Evolutionary conservation across 2,329 filamentous ascomycete genomes (phyloP).

Genomic region (Epichloe gansuensis): DNA sequence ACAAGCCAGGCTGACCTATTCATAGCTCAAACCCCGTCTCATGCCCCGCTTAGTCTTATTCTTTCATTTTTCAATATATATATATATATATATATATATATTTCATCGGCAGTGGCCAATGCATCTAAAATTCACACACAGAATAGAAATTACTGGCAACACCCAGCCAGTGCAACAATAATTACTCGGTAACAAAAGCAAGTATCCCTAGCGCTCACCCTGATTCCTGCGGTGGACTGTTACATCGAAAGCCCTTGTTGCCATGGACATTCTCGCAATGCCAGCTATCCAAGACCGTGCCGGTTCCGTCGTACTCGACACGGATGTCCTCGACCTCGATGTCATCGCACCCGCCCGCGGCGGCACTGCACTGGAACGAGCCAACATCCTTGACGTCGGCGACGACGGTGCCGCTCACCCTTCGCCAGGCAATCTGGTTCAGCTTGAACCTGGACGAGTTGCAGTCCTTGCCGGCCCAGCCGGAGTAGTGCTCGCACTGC

Average conservation of each 20-base stretch:
- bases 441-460: slow-evolving; percentile 22
- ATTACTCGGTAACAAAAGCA: too few species aligned
- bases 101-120: too few species aligned
- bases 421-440: slow-evolving; percentile 15
- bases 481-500: slow-evolving; percentile 25
- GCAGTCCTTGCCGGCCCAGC: slow-evolving; percentile 21
- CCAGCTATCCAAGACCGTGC: slow-evolving; percentile 12
- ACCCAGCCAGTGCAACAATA: too few species aligned
- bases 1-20: too few species aligned
- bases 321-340: slow-evolving; percentile 15
- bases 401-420: slow-evolving; percentile 18
- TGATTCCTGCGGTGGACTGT: not conserved
- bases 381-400: slow-evolving; percentile 14
- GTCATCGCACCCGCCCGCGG: slow-evolving; percentile 19
- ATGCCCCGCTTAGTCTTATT: not conserved
- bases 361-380: slow-evolving; percentile 20
- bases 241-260: slow-evolving; percentile 15
- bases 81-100: too few species aligned
- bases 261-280: slow-evolving; percentile 17
- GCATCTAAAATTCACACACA: too few species aligned
- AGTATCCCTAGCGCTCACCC: not conserved
- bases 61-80: too few species aligned
- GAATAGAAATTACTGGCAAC: too few species aligned
- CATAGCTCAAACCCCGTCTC: not conserved
- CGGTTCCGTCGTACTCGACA: slow-evolving; percentile 10